Percentiles rank a stretch among this genome's conserved stretches.
Conservation (phyloP, 73 alveolate genomes). For the Tetrahymena borealis region DNA sequence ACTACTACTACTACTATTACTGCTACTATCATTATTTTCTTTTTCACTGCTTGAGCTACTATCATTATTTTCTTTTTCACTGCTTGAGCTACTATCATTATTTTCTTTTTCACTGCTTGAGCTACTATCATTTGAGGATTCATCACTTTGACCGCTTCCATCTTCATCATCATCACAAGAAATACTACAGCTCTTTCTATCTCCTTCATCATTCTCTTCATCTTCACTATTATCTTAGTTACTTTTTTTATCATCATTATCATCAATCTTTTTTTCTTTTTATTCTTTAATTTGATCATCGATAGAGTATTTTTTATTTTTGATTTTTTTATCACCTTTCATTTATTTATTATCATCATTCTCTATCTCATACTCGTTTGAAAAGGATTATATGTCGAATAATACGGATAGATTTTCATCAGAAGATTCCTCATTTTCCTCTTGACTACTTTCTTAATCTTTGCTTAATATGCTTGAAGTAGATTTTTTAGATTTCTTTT, state of each 20-base stretch:
- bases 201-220: not conserved
- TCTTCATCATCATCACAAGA: not conserved
- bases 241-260: not conserved
- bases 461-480: too few relatives aligned
- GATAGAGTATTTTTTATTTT: not conserved
- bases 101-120: not conserved
- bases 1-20: not conserved
- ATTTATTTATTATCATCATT: not conserved
- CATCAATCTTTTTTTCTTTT: not conserved
- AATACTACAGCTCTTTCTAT: not conserved
- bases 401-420: not conserved
- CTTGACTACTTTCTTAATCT: too few relatives aligned
- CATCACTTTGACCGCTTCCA: not conserved
- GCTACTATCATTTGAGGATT: not conserved
- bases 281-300: not conserved
- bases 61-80: not conserved
- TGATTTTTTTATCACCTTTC: not conserved
- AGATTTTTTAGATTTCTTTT: too few relatives aligned
- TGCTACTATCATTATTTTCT: not conserved
- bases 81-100: not conserved
- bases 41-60: not conserved
- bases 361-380: not conserved
- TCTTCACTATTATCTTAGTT: not conserved
- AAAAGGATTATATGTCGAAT: not conserved
- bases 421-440: not conserved